These are phyloP conservation scores for Boletales sp. DNA, from an alignment of 768 basidiomycete species.

Conservation along the genomic window DNA sequence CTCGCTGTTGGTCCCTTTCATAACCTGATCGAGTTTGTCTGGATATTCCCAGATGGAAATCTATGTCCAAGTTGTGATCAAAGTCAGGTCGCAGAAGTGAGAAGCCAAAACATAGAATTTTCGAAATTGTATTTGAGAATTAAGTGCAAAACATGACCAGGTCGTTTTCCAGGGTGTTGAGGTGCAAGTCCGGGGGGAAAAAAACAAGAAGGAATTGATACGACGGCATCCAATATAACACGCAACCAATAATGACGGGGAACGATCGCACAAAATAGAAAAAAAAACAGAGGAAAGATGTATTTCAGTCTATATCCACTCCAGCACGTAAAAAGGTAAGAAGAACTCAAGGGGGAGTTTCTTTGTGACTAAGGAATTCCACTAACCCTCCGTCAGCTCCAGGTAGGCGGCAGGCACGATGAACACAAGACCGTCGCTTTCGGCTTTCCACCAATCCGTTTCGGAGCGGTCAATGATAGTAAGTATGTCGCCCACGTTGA, in stretches of 20 bases:
- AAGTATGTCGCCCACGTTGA: conserved; percentile 76
- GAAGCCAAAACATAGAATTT: conserved; percentile 7
- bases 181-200: conserved; percentile 1
- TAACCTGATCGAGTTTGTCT: neutral
- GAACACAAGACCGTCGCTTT: conserved; percentile 79
- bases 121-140: conserved; percentile 8
- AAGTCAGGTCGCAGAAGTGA: conserved; percentile 6
- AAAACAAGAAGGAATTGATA: conserved; percentile 1
- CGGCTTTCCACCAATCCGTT: conserved; percentile 95
- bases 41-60: neutral
- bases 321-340: conserved; percentile 42
- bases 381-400: conserved; percentile 90
- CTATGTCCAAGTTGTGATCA: conserved; percentile 7
- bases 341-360: conserved; percentile 49
- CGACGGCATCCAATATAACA: conserved; percentile 8
- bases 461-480: conserved; percentile 81
- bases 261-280: conserved; percentile 39
- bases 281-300: conserved; percentile 45
- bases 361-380: conserved; percentile 30
- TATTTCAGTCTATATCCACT: conserved; percentile 78
- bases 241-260: conserved; percentile 9
- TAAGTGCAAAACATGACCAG: conserved; percentile 3
- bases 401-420: conserved; percentile 92
- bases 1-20: neutral
- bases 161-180: conserved; percentile 6